These are phyloP conservation scores for Pythium monospermum DNA, from an alignment of 352 stramenopile genomes.

Conservation along the genomic window DNA sequence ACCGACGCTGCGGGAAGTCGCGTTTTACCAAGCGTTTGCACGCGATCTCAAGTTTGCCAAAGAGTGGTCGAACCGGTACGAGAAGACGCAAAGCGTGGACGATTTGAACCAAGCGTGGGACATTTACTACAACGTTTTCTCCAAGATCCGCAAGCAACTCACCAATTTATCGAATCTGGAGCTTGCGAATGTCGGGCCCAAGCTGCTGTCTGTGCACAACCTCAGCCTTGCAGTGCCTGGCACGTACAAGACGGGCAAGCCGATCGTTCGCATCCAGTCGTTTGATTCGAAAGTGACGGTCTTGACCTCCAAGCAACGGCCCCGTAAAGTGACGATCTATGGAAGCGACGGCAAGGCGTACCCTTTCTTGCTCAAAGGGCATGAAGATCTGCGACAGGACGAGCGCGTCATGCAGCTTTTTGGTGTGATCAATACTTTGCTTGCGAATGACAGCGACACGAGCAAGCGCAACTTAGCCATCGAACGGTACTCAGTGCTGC, in stretches of 20 bases:
- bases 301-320: constrained; percentile 98
- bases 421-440: constrained; percentile 98
- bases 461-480: constrained; percentile 98
- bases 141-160: constrained; percentile 89
- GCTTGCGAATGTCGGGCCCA: constrained; percentile 95
- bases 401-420: constrained; percentile 99
- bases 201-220: constrained; percentile 91
- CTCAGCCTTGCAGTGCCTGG: constrained; percentile 96
- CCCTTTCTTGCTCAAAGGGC: constrained; percentile 99
- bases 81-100: constrained; percentile 70
- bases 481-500: constrained; percentile 97
- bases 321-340: constrained; percentile 97
- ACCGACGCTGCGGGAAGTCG: constrained; percentile 79
- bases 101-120: constrained; percentile 95
- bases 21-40: constrained; percentile 90
- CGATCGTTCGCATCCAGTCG: constrained; percentile 86
- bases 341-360: constrained; percentile 98
- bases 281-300: constrained; percentile 96
- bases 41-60: constrained; percentile 87
- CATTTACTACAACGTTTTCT: constrained; percentile 99
- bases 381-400: constrained; percentile 99
- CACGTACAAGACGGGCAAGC: constrained; percentile 79
- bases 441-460: constrained; percentile 97
- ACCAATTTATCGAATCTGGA: constrained; percentile 96
- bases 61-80: constrained; percentile 78